Conservation (phyloP, 768 basidiomycete genomes). For the Hirschioporus abietinus region DNA sequence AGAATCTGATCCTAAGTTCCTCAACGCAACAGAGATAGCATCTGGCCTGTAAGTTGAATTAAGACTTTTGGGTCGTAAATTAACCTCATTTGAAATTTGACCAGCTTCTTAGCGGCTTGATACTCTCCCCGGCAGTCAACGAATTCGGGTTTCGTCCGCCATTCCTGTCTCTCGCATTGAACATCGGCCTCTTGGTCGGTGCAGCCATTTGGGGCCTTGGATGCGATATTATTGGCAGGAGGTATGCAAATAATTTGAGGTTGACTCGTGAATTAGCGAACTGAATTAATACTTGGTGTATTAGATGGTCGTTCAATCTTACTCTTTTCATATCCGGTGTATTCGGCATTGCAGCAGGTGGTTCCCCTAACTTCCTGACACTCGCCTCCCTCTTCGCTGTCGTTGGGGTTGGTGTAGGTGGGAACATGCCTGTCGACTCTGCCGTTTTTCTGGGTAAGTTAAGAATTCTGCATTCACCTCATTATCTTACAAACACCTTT, state of each 20-base stretch:
- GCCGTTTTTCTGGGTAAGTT: conserved; percentile 43
- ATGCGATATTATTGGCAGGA: conserved; percentile 48
- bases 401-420: conserved; percentile 46
- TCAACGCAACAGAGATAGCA: conserved; percentile 24
- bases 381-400: conserved; percentile 43
- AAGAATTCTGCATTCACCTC: background rate
- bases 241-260: conserved; percentile 20
- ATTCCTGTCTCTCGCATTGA: conserved; percentile 44
- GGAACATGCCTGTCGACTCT: conserved; percentile 54
- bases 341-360: conserved; percentile 48
- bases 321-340: conserved; percentile 49
- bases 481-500: too few relatives aligned
- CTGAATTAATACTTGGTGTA: background rate
- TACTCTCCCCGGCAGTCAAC: conserved; percentile 40
- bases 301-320: conserved; percentile 47
- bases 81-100: background rate
- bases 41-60: conserved; percentile 31
- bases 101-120: conserved; percentile 38
- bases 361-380: conserved; percentile 39
- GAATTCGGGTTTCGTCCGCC: conserved; percentile 46
- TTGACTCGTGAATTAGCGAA: background rate
- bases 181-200: conserved; percentile 49
- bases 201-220: conserved; percentile 44
- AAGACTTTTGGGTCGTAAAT: background rate
- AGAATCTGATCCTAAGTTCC: background rate